Evolutionary conservation across 2,329 filamentous ascomycete genomes (phyloP), one percentile per base, ranked within the genome.

Genomic region (Fonsecaea erecta): DNA sequence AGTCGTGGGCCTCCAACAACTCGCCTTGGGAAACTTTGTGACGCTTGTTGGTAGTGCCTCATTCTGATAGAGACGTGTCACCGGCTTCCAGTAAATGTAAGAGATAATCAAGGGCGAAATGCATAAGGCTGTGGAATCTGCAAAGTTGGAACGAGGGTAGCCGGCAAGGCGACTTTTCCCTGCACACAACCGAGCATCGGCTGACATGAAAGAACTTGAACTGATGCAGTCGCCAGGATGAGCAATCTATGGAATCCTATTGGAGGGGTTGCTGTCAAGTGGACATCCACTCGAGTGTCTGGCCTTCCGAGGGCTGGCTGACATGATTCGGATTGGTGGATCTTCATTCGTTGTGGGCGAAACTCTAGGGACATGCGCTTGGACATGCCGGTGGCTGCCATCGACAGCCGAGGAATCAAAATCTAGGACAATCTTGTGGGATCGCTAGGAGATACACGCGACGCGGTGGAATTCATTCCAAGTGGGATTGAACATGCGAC

Each of bases 271-370:
- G 74, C 81, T 14, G 78, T 81, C 7, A 3, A 79, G 79, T 2
- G 79, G 78, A 11, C 79, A 73, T 65, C 75, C 76, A n/a, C n/a
- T n/a, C n/a, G n/a, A n/a, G n/a, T n/a, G n/a, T 6, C 74, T 74
- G 35, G 79, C 80, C 0, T 82, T 80, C 68, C 71, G 32, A 34
- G 56, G 62, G 11, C 30, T 79, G 1, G 78, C 76, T 14, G 79
- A 79, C 11, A 79, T 82, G 78, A 71, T 82, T 57, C 76, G 77
- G 30, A 76, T 79, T 28, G 79, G 78, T 30, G 80, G 80, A 1
- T 79, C 75, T 7, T 66, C 82, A 56, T 78, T 77, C 68, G 79
- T 79, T 52, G 78, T 80, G 1, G 80, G 79, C 1, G 81, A 82
- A 55, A 79, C 80, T 5, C 75, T 16, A 76, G 77, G 24, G 70